Evolutionary conservation across 75 land plant genomes (phyloP).

Genomic region (Larix kaempferi): DNA sequence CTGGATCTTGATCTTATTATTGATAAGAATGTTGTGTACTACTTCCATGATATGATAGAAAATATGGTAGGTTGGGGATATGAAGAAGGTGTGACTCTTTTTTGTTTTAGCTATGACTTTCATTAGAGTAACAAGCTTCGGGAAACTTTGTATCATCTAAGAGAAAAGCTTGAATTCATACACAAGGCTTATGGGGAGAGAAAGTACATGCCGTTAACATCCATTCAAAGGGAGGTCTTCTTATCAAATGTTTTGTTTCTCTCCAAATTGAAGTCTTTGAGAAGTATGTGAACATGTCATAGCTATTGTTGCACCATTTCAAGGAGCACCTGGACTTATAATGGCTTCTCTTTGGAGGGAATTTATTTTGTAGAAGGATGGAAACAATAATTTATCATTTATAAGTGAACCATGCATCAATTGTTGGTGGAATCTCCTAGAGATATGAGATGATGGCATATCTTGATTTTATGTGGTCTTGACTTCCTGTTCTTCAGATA

Average conservation of each 20-base stretch:
- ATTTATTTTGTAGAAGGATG: no score
- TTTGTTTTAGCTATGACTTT: constrained; percentile 98
- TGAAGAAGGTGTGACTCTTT: constrained; percentile 85
- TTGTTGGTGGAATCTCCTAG: no score
- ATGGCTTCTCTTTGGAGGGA: no score
- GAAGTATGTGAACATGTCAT: no score
- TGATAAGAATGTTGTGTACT: constrained; percentile 40
- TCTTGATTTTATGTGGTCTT: no score
- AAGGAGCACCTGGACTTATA: no score
- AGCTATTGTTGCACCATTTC: no score
- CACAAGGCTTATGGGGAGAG: constrained; percentile 79
- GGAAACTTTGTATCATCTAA: constrained; percentile 67
- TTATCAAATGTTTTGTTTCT: constrained; percentile 82
- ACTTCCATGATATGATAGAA: constrained; percentile 93
- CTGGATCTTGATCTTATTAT: constrained; percentile 66
- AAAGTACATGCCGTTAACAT: constrained; percentile 63
- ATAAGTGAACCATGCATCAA: no score
- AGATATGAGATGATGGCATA: no score
- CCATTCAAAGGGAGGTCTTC: constrained; percentile 98
- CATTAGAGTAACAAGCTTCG: constrained; percentile 95
- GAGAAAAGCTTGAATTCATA: constrained; percentile 59
- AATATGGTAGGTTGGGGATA: constrained; percentile 88
- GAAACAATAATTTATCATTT: no score
- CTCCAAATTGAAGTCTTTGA: constrained; percentile 52
- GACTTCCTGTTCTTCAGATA: no score